These are phyloP conservation scores for Skeletonema costatum DNA, from an alignment of 108 stramenopile genomes.

Conservation along the genomic window DNA sequence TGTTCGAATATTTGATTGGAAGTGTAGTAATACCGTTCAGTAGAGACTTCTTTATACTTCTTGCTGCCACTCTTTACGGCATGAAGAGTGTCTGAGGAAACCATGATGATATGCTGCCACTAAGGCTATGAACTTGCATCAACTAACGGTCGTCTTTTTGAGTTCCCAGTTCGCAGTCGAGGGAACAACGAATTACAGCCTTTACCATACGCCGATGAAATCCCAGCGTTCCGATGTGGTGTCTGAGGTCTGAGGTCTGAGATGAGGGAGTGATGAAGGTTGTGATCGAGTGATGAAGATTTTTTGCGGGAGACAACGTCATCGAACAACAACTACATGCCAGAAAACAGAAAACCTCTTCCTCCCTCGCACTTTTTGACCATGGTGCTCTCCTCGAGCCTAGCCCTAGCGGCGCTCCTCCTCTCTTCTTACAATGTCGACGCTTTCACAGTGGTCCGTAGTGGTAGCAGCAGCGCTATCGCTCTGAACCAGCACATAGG, in stretches of 20 bases:
- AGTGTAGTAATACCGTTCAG: conserved; percentile 40
- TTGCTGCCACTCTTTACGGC: not conserved
- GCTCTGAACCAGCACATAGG: conserved; percentile 33
- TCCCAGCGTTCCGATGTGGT: no score
- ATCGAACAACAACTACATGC: not conserved
- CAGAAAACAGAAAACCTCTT: not conserved
- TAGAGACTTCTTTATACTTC: not conserved
- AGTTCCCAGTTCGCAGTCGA: no score
- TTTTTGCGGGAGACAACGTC: conserved; percentile 1
- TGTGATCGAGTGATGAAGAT: not conserved
- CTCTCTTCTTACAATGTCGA: not conserved
- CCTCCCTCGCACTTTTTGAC: not conserved
- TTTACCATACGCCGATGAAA: no score
- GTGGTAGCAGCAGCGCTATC: not conserved
- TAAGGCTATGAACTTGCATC: no score
- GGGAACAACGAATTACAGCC: no score
- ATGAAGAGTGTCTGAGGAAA: not conserved
- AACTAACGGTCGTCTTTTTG: no score
- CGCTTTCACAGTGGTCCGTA: not conserved
- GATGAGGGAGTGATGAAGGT: no score
- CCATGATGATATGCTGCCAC: not conserved
- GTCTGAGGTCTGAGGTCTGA: no score
- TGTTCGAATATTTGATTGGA: conserved; percentile 50
- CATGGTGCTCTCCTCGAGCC: not conserved
- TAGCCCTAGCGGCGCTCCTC: conserved; percentile 18